phyloP scores from a whole-genome alignment of 352 stramenopile species.

The Pythium pectinolyticum region DNA sequence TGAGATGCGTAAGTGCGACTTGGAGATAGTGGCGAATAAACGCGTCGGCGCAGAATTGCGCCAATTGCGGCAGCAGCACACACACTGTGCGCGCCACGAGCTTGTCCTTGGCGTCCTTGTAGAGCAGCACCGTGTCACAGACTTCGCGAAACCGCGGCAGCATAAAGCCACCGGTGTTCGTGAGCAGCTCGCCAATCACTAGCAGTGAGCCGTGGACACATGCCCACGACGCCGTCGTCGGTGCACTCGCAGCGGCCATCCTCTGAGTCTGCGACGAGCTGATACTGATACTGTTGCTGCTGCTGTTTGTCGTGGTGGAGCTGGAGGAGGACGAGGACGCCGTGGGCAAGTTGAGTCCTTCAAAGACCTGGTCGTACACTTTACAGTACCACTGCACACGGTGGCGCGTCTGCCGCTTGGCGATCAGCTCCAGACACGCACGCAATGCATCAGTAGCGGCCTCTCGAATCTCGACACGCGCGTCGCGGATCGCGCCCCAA shows the following conservation, averaged over 20 bases:
- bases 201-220: constrained; percentile 95
- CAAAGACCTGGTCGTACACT: constrained; percentile 90
- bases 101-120: constrained; percentile 89
- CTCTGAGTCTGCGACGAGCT: constrained; percentile 18
- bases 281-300: constrained; percentile 3
- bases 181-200: constrained; percentile 93
- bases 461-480: constrained; percentile 76
- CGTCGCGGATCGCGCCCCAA: constrained; percentile 80
- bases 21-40: constrained; percentile 95
- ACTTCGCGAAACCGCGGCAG: constrained; percentile 96
- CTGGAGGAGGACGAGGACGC: no score
- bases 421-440: constrained; percentile 88
- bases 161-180: constrained; percentile 96
- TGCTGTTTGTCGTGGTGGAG: no score
- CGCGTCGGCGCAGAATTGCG: constrained; percentile 88
- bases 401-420: constrained; percentile 74
- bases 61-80: constrained; percentile 92
- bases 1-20: constrained; percentile 75
- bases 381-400: constrained; percentile 92
- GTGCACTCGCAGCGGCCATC: not conserved
- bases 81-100: constrained; percentile 83
- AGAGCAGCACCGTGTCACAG: constrained; percentile 92
- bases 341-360: constrained; percentile 49
- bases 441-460: constrained; percentile 81
- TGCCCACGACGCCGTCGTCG: constrained; percentile 55